Conservation (phyloP, 2,329 filamentous ascomycete species). For the Paraphoma sp. region DNA sequence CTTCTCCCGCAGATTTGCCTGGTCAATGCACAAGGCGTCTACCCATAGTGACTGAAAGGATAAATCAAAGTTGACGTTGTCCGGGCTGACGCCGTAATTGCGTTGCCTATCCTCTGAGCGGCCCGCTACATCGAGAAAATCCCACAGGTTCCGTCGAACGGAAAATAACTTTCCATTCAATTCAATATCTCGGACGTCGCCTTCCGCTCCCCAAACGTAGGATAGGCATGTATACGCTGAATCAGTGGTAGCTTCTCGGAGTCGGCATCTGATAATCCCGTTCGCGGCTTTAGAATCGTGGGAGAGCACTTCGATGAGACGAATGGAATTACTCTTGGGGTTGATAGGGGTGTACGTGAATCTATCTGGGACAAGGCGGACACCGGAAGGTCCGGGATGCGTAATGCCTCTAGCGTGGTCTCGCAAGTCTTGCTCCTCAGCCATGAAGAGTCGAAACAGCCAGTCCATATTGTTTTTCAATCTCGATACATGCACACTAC, state of each 20-base stretch:
- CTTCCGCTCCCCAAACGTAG: background rate
- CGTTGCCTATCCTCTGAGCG: background rate
- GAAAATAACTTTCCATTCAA: background rate
- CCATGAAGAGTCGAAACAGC: background rate
- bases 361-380: background rate
- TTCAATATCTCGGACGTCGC: background rate
- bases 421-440: background rate
- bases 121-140: background rate
- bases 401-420: background rate
- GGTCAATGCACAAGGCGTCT: slow-evolving; percentile 7
- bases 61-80: background rate
- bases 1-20: background rate
- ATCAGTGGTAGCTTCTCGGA: background rate
- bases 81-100: background rate
- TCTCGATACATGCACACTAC: background rate
- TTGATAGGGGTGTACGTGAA: background rate
- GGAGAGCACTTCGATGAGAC: background rate
- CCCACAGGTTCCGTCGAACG: background rate
- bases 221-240: background rate
- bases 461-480: background rate
- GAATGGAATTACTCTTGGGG: background rate
- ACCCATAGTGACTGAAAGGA: background rate
- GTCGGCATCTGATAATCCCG: background rate
- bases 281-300: background rate
- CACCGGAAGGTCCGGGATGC: background rate